Evolutionary conservation across 768 basidiomycete genomes (phyloP).

Genomic region (Pholiota conissans): DNA sequence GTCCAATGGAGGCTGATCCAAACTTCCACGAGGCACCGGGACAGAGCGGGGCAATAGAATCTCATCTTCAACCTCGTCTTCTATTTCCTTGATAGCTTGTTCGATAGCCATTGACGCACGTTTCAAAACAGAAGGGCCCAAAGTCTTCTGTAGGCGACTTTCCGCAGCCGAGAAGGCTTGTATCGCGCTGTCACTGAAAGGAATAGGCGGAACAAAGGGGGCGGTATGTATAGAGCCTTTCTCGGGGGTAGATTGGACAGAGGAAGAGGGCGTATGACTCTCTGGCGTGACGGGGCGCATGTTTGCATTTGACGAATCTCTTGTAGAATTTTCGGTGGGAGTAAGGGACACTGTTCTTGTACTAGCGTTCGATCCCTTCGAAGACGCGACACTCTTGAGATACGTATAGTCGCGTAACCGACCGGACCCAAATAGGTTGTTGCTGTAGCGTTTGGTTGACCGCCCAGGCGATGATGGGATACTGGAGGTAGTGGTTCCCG

Average conservation of each 20-base stretch:
- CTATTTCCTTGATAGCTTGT: conserved; percentile 75
- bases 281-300: conserved; percentile 60
- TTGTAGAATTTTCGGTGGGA: conserved; percentile 45
- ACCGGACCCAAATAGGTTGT: conserved; percentile 85
- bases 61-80: conserved; percentile 75
- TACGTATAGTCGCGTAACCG: conserved; percentile 75
- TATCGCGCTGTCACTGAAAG: conserved; percentile 28
- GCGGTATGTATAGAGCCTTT: conserved; percentile 39
- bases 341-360: conserved; percentile 50
- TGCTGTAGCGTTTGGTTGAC: conserved; percentile 75
- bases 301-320: conserved; percentile 40
- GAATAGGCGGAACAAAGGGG: conserved; percentile 36
- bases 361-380: conserved; percentile 39
- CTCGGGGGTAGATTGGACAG: conserved; percentile 40
- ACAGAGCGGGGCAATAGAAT: conserved; percentile 71
- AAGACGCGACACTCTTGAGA: conserved; percentile 52
- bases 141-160: conserved; percentile 46
- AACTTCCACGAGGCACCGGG: conserved; percentile 41
- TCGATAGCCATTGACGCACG: conserved; percentile 76
- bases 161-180: conserved; percentile 40
- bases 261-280: conserved; percentile 33
- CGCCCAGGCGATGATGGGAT: conserved; percentile 48
- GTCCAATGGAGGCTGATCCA: conserved; percentile 33
- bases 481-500: conserved; percentile 39
- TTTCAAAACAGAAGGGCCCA: conserved; percentile 53